Percentiles rank a stretch among this genome's conserved stretches.
phyloP scores from a whole-genome alignment of 176 grass and related monocot species.

The Aegilops sharonensis region DNA sequence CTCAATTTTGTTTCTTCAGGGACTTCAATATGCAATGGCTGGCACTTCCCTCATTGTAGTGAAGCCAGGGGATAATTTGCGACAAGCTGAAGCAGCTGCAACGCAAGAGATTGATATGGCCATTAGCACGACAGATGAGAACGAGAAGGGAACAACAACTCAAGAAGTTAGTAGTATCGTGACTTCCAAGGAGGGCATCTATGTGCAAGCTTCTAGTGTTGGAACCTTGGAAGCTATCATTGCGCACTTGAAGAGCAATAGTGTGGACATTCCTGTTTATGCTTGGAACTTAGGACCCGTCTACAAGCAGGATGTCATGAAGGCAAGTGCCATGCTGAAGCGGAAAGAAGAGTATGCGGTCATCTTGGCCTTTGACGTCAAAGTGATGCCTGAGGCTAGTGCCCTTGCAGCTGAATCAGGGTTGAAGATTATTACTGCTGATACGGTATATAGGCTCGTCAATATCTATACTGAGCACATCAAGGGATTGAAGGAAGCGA shows the following conservation, averaged over 20 bases:
- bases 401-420: constrained; percentile 20
- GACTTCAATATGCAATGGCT: constrained; percentile 1
- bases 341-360: constrained; percentile 1
- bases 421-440: constrained; percentile 3
- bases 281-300: constrained; percentile 1
- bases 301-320: constrained; percentile 8
- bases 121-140: neutral
- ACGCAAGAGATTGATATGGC: neutral
- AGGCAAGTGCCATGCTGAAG: constrained; percentile 11
- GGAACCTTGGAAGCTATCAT: constrained; percentile 12
- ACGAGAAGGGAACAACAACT: neutral
- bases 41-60: constrained; percentile 4
- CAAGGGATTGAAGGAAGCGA: neutral
- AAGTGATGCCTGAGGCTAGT: constrained; percentile 4
- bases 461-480: constrained; percentile 12
- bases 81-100: constrained; percentile 6
- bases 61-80: neutral
- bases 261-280: constrained; percentile 1
- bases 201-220: neutral
- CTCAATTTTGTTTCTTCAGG: neutral
- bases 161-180: neutral
- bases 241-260: constrained; percentile 4
- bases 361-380: constrained; percentile 12
- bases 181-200: constrained; percentile 1
- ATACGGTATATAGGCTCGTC: neutral